A percentile compares a stretch with the other conserved stretches of the same genome.
These are phyloP conservation scores for Triglochin maritima DNA, from an alignment of 106 monocot genomes.

Conservation along the genomic window DNA sequence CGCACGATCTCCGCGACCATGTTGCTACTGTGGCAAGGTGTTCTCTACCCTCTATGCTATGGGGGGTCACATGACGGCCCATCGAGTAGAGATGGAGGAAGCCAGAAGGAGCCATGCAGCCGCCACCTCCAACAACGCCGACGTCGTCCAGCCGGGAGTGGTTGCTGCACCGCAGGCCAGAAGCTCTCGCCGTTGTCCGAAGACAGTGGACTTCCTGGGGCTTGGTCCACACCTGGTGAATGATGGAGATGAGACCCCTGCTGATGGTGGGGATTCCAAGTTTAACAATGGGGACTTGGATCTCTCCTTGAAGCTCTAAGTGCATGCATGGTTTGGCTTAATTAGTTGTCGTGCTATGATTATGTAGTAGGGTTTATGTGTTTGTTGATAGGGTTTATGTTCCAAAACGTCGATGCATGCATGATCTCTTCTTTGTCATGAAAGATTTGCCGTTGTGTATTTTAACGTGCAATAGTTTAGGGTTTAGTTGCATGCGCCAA, in stretches of 20 bases:
- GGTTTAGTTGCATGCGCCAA: too few species aligned
- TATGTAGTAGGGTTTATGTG: too few species aligned
- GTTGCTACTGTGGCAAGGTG: conserved; percentile 13
- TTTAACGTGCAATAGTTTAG: too few species aligned
- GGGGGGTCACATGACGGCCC: conserved; percentile 15
- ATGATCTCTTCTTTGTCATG: too few species aligned
- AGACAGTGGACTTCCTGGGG: conserved; percentile 3
- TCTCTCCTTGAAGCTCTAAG: conserved; percentile 2
- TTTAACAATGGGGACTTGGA: background rate
- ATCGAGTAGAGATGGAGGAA: conserved; percentile 7
- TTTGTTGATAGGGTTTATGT: too few species aligned
- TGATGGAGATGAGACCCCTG: background rate
- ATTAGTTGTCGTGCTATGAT: background rate
- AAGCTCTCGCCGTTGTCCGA: background rate
- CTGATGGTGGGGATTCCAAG: background rate
- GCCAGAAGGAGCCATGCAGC: conserved; percentile 1
- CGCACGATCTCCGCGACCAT: background rate
- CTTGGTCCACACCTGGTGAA: background rate
- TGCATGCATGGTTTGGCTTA: background rate
- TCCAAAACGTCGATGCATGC: too few species aligned
- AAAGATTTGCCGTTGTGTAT: too few species aligned
- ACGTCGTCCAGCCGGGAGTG: background rate
- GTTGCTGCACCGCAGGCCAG: background rate
- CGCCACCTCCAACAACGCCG: background rate
- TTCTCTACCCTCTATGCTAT: conserved; percentile 4